Percentiles rank a stretch among this genome's conserved stretches.
These are phyloP conservation scores for Pythium sp. DNA, from an alignment of 352 stramenopile species.

Conservation along the genomic window DNA sequence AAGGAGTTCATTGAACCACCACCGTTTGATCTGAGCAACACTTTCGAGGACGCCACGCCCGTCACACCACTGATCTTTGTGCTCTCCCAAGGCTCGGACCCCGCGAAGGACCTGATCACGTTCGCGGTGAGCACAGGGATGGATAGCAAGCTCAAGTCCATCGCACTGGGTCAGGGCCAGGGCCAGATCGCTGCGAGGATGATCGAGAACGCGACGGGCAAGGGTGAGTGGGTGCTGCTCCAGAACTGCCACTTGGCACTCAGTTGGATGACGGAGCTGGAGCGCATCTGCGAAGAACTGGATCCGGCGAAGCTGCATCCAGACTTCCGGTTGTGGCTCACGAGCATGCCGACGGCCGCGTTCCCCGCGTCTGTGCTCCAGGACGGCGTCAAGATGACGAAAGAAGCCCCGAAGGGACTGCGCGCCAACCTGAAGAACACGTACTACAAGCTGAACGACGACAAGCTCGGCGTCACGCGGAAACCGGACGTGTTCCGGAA, in stretches of 20 bases:
- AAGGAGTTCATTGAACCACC: constrained; percentile 90
- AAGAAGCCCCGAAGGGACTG: constrained; percentile 93
- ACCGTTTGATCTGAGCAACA: constrained; percentile 87
- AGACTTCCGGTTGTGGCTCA: constrained; percentile 95
- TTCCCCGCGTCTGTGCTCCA: constrained; percentile 93
- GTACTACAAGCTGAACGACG: constrained; percentile 93
- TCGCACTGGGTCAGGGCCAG: constrained; percentile 93
- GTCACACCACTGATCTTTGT: constrained; percentile 93
- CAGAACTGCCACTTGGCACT: constrained; percentile 96
- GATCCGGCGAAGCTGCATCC: constrained; percentile 77
- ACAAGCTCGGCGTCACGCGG: constrained; percentile 74
- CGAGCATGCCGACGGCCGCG: constrained; percentile 76
- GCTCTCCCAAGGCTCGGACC: constrained; percentile 91
- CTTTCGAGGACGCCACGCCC: constrained; percentile 88
- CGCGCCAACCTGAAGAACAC: constrained; percentile 92
- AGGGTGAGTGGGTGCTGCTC: constrained; percentile 93
- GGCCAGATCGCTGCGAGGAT: constrained; percentile 88
- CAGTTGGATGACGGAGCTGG: constrained; percentile 94
- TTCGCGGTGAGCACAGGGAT: constrained; percentile 87
- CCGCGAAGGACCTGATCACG: constrained; percentile 90
- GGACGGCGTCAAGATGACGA: constrained; percentile 97
- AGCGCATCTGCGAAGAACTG: constrained; percentile 93
- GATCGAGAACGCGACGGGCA: constrained; percentile 86
- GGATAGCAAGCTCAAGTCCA: constrained; percentile 90
- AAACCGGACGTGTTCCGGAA: constrained; percentile 93